phyloP scores from a whole-genome alignment of 202 grass and related monocot genomes.

The Hordeum pubiflorum region DNA sequence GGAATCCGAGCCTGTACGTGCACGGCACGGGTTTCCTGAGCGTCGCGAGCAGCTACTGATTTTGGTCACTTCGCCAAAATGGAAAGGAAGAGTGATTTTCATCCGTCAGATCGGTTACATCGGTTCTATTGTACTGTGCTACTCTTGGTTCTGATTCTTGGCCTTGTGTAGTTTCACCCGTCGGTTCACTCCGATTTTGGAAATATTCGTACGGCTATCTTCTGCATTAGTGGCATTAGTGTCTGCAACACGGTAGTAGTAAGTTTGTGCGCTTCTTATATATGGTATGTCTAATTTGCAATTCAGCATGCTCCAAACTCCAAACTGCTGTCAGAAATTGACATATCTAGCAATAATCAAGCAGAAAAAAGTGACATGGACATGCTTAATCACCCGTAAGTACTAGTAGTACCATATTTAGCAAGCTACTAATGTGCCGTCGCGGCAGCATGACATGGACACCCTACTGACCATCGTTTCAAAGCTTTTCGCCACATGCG shows the following conservation, averaged over 20 bases:
- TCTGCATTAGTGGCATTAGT: neutral
- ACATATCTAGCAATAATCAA: neutral
- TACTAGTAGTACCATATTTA: neutral
- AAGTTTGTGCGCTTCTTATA: neutral
- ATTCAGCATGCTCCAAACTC: neutral
- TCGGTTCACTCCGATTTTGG: too few species aligned
- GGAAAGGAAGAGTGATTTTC: neutral
- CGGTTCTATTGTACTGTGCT: too few species aligned
- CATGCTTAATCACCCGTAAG: neutral
- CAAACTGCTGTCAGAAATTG: slow-evolving; percentile 9
- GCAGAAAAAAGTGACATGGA: neutral
- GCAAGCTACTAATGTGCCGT: neutral
- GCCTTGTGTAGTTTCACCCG: too few species aligned
- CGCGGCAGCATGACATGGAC: neutral
- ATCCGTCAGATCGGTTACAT: too few species aligned
- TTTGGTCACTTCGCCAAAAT: neutral
- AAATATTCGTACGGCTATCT: too few species aligned
- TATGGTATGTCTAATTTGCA: neutral
- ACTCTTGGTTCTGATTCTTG: too few species aligned
- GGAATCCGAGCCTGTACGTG: neutral
- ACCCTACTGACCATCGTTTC: neutral
- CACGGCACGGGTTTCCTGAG: neutral
- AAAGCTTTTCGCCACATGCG: neutral
- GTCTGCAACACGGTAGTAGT: neutral
- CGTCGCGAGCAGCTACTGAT: neutral